phyloP scores from a whole-genome alignment of 2,329 filamentous ascomycete species.

The Sordariomycetes sp. region DNA sequence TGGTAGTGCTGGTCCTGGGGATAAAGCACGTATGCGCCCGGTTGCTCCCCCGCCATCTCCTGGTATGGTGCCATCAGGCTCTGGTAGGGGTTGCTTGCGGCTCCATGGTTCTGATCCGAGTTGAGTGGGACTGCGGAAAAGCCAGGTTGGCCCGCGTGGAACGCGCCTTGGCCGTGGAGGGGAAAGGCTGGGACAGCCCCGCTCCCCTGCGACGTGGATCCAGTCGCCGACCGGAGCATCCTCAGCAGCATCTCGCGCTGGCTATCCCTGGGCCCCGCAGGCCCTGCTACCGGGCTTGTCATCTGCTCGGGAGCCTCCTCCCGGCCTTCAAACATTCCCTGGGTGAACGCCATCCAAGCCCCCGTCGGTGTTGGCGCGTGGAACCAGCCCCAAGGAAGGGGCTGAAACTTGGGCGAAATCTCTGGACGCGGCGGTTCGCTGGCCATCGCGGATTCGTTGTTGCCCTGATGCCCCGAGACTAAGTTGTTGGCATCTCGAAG shows the following conservation, averaged over 20 bases:
- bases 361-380: conserved; percentile 18
- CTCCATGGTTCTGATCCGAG: background rate
- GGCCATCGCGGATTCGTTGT: background rate
- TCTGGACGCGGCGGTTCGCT: background rate
- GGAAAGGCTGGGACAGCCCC: background rate
- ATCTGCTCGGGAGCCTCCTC: background rate
- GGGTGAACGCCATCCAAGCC: background rate
- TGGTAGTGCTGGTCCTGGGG: conserved; percentile 1
- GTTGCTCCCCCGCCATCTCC: background rate
- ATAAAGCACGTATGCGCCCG: conserved; percentile 1
- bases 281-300: background rate
- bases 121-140: background rate
- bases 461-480: background rate
- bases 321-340: conserved; percentile 1
- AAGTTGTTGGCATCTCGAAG: background rate
- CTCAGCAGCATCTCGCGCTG: conserved; percentile 3
- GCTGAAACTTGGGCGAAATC: conserved; percentile 14
- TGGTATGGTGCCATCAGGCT: background rate
- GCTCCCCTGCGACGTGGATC: background rate
- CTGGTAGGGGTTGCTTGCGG: background rate
- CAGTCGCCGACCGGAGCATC: conserved; percentile 4
- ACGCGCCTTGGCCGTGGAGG: background rate
- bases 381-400: conserved; percentile 39
- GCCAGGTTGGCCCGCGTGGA: background rate
- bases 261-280: background rate